Evolutionary conservation across 768 basidiomycete genomes (phyloP).

Genomic region (Rhodotorula babjevae): DNA sequence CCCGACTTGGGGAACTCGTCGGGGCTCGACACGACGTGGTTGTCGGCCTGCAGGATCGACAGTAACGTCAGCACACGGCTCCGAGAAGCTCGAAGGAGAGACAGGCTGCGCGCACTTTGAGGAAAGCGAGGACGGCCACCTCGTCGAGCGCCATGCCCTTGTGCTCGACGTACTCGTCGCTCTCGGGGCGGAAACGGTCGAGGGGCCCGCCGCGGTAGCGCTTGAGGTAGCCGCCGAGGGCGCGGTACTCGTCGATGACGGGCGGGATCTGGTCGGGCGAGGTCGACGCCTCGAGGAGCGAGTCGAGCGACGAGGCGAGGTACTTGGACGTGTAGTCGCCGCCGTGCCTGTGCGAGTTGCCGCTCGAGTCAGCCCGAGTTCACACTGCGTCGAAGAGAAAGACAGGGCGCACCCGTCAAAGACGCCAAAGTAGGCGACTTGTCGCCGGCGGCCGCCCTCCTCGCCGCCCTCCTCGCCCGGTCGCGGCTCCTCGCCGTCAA

Average conservation of each 20-base stretch:
- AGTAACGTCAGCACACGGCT: background rate
- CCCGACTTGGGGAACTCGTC: constrained; percentile 50
- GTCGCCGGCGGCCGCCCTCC: constrained; percentile 15
- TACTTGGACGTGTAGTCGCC: constrained; percentile 35
- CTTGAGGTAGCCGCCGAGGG: constrained; percentile 40
- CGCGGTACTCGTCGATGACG: constrained; percentile 33
- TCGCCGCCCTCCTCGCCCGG: background rate
- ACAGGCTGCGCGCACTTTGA: constrained; percentile 11
- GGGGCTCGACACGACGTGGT: constrained; percentile 33
- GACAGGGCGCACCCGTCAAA: constrained; percentile 39
- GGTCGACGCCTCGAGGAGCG: constrained; percentile 11
- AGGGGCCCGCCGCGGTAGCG: constrained; percentile 39
- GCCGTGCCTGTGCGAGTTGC: constrained; percentile 31
- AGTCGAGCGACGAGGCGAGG: constrained; percentile 25
- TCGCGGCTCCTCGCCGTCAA: constrained; percentile 11
- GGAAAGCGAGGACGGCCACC: constrained; percentile 30
- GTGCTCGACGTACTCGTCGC: background rate
- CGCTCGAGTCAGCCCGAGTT: too few relatives aligned
- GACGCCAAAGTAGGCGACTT: constrained; percentile 40
- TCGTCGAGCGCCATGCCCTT: constrained; percentile 29
- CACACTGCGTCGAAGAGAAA: too few relatives aligned
- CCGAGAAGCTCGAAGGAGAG: background rate
- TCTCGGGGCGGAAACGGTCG: constrained; percentile 19
- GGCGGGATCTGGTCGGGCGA: background rate
- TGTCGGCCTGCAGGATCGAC: constrained; percentile 33